Percentiles rank a stretch among this genome's conserved stretches.
Evolutionary conservation across 108 stramenopile species (phyloP).

Genomic region (Cyclotella sp.): DNA sequence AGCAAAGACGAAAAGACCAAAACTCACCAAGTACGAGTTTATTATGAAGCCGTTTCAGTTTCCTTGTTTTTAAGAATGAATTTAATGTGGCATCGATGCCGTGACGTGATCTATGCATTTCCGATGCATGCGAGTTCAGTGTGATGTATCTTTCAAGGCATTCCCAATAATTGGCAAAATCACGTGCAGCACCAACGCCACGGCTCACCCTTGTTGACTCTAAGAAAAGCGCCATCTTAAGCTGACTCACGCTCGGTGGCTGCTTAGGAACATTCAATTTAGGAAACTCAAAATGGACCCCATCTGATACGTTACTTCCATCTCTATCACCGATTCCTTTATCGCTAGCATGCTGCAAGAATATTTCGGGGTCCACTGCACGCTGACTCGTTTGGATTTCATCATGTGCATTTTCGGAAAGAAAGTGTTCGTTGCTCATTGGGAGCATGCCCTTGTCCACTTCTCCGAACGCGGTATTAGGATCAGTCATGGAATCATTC

Average conservation of each 20-base stretch:
- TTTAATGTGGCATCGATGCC: conserved; percentile 51
- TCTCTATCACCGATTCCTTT: background rate
- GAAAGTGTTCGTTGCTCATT: no score
- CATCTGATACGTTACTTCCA: background rate
- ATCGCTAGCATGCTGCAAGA: background rate
- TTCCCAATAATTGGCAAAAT: conserved; percentile 82
- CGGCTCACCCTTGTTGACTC: conserved; percentile 50
- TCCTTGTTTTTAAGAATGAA: conserved; percentile 63
- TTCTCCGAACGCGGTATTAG: no score
- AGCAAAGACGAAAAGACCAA: background rate
- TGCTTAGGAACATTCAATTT: background rate
- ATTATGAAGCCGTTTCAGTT: conserved; percentile 78
- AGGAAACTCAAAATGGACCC: background rate
- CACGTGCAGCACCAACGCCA: conserved; percentile 52
- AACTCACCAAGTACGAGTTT: conserved; percentile 70
- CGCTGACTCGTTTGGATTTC: no score
- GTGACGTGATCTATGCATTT: conserved; percentile 25
- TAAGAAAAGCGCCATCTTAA: conserved; percentile 47
- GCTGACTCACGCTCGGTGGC: conserved; percentile 21
- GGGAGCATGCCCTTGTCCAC: no score
- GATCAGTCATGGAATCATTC: background rate
- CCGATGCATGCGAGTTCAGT: background rate
- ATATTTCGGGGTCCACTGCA: no score
- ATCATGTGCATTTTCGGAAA: no score
- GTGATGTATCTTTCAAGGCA: conserved; percentile 48